Evolutionary conservation across 2,329 filamentous ascomycete genomes (phyloP).

Genomic region (Fusarium temperatum): DNA sequence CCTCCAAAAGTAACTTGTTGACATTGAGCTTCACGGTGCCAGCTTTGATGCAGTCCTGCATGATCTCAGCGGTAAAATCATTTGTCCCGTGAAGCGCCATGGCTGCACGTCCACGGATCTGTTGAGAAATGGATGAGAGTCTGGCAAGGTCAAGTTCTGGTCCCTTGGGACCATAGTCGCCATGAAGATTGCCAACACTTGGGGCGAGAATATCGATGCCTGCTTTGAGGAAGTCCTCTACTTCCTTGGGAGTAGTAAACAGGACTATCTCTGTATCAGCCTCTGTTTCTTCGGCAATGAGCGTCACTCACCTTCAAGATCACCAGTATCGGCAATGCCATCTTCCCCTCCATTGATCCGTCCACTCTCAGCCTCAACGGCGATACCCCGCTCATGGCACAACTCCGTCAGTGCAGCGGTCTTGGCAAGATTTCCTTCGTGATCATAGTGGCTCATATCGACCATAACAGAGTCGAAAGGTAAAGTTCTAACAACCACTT

Average conservation of each 20-base stretch:
- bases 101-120: conserved; percentile 51
- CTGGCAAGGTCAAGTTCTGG: conserved; percentile 64
- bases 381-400: conserved; percentile 5
- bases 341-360: conserved; percentile 65
- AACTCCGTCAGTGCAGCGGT: not conserved
- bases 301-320: conserved; percentile 51
- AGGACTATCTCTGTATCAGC: not conserved
- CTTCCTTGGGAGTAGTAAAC: conserved; percentile 74
- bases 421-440: not conserved
- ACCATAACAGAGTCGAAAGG: conserved; percentile 23
- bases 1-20: conserved; percentile 60
- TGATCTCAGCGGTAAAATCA: conserved; percentile 59
- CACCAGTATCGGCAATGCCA: conserved; percentile 69
- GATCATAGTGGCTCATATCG: conserved; percentile 11
- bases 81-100: conserved; percentile 66
- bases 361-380: conserved; percentile 29
- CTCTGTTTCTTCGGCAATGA: too few species aligned
- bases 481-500: not conserved
- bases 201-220: conserved; percentile 80
- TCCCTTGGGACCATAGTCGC: conserved; percentile 73
- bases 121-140: conserved; percentile 48
- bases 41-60: conserved; percentile 59
- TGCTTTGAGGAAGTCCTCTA: conserved; percentile 73
- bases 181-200: conserved; percentile 80
- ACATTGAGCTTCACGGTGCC: conserved; percentile 68